Conservation (phyloP, 2,329 filamentous ascomycete genomes). For the Arthrobotrys musiformis region DNA sequence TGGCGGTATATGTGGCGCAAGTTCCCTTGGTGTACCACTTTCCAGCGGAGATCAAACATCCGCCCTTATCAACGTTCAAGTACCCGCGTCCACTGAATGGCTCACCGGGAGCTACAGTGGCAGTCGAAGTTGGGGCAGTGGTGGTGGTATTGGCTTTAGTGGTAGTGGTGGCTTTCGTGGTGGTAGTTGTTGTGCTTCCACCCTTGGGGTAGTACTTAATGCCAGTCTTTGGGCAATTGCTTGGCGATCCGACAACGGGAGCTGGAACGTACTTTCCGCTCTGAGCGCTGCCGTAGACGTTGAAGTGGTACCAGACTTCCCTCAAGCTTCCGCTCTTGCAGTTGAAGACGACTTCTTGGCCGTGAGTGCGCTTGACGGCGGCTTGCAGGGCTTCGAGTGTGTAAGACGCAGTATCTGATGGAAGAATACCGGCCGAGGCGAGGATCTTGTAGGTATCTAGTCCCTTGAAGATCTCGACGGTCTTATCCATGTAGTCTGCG, state of each 20-base stretch:
- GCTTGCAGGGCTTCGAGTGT: slow-evolving; percentile 70
- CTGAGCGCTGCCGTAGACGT: slow-evolving; percentile 68
- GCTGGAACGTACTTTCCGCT: slow-evolving; percentile 64
- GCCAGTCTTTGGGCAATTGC: slow-evolving; percentile 70
- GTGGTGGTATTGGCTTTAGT: slow-evolving; percentile 60
- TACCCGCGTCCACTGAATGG: slow-evolving; percentile 71
- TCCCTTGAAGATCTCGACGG: slow-evolving; percentile 73
- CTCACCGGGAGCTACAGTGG: slow-evolving; percentile 31
- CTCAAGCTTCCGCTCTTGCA: slow-evolving; percentile 67
- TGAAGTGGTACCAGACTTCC: slow-evolving; percentile 69
- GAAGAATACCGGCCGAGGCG: slow-evolving; percentile 62
- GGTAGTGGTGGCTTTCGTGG: slow-evolving; percentile 61
- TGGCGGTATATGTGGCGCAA: slow-evolving; percentile 73
- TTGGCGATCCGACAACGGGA: slow-evolving; percentile 69
- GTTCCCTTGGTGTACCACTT: slow-evolving; percentile 76
- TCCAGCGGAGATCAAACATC: slow-evolving; percentile 75
- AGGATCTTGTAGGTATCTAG: slow-evolving; percentile 72
- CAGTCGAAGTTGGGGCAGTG: slow-evolving; percentile 62
- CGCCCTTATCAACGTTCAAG: slow-evolving; percentile 69
- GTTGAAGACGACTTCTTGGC: slow-evolving; percentile 70
- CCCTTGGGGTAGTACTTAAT: slow-evolving; percentile 75
- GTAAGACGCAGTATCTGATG: slow-evolving; percentile 70
- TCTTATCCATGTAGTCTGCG: slow-evolving; percentile 74
- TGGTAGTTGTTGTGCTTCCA: slow-evolving; percentile 59
- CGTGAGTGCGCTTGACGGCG: slow-evolving; percentile 69